These are phyloP conservation scores for Viscum album DNA, from an alignment of 177 flowering plant genomes.

Conservation along the genomic window DNA sequence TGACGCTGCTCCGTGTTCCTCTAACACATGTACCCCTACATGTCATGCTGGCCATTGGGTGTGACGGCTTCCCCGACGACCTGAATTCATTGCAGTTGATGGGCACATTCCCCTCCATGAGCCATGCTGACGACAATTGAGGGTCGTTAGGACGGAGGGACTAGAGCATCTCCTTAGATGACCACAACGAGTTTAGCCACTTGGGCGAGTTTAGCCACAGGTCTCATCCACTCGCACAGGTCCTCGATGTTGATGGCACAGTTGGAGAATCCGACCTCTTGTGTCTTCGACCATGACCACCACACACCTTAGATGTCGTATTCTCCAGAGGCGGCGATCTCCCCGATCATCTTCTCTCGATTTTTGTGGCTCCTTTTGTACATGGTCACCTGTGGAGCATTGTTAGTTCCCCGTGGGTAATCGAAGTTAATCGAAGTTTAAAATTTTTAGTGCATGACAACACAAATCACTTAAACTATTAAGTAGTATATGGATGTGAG, in stretches of 20 bases:
- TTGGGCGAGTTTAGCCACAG: constrained; percentile 55
- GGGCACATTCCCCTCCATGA: constrained; percentile 39
- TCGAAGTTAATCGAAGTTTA: too few species aligned
- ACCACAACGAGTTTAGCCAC: constrained; percentile 29
- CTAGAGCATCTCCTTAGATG: constrained; percentile 30
- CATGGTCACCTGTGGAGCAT: too few species aligned
- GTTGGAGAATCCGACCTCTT: constrained; percentile 92
- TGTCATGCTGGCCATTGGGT: constrained; percentile 65
- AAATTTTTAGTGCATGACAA: too few species aligned
- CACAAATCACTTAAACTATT: too few species aligned
- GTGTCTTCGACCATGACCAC: constrained; percentile 90
- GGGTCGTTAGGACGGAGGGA: constrained; percentile 21
- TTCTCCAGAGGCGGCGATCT: constrained; percentile 25
- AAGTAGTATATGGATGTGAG: too few species aligned
- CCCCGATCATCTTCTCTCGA: constrained; percentile 18
- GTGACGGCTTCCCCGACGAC: constrained; percentile 42
- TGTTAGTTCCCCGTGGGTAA: too few species aligned
- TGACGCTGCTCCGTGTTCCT: constrained; percentile 47
- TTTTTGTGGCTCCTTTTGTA: constrained; percentile 71
- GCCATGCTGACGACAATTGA: neutral
- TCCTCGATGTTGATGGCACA: constrained; percentile 26
- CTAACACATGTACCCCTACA: constrained; percentile 75
- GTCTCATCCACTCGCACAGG: constrained; percentile 71
- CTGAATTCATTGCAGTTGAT: constrained; percentile 63
- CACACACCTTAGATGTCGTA: constrained; percentile 27